Base-by-base conservation (phyloP, 2,329 filamentous ascomycete species). In the Phialophora chinensis region DNA sequence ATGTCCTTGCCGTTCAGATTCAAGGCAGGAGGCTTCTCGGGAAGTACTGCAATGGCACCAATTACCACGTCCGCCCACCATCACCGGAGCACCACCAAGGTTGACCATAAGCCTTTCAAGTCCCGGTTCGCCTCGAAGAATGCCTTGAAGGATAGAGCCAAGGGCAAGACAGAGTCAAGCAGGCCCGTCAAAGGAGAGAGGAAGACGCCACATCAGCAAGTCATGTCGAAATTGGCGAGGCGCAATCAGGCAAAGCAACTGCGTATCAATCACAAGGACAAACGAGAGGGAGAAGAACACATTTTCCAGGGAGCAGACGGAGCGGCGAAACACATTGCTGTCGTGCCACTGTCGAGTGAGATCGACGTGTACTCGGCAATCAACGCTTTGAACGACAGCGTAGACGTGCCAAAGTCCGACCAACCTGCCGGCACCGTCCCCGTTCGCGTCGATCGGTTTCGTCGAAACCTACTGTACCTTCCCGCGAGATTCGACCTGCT, bases 221-320 rank as follows among this genome's bases (percentile, higher is more conserved):
- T 97, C 81, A 94, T 97, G 91, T 96, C 93, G 66, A 99, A 98
- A 81, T 87, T 99, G 78, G 93, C 97, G 79, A 90, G 95, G 67
- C 89, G 92, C 74, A 98, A 99, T 79, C 92, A 96, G 82, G 91
- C 92, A 73, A 94, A 94, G 79, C 95, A 99, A 83, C 89, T 90
- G 78, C 91, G 94, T 74, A 82, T 91, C 69, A 84, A 88, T 72
- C 97, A 98, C 80, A 88, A 93, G 75, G 89, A 89, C 75, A 92
- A 95, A 73, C 91, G 95, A 75, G 85, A 90, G 56, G 90, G 91
- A 72, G 90, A 92, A 60, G 88, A 87, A 0, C 91, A 88, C 44
- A 83, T 99, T 25, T 99, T 99, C 75, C 81, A 87, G n/a, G 95
- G 94, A 4, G 88, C 88, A 63, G 90, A 96, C 80, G 93, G 90